Conservation (phyloP, 306 rosid species). For the Macrotyloma uniflorum region DNA sequence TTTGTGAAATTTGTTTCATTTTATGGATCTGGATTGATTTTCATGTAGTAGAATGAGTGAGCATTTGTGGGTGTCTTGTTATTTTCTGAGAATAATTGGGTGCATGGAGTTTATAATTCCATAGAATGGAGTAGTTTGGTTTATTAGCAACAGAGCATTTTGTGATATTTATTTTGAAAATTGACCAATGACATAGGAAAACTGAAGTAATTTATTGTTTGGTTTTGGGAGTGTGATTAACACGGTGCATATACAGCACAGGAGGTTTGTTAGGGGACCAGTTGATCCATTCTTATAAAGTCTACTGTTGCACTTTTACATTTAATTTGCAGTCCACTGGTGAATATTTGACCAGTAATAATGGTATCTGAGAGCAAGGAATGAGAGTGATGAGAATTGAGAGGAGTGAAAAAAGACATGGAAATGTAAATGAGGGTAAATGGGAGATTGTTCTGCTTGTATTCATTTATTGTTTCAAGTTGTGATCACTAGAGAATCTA, state of each 20-base stretch:
- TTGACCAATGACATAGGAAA: neutral
- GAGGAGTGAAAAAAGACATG: neutral
- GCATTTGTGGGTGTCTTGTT: slow-evolving; percentile 23
- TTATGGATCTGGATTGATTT: slow-evolving; percentile 51
- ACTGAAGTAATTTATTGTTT: neutral
- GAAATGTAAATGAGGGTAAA: slow-evolving; percentile 18
- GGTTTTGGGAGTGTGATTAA: slow-evolving; percentile 31
- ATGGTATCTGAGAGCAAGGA: neutral
- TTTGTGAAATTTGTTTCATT: neutral
- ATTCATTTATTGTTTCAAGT: neutral
- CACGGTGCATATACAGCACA: neutral
- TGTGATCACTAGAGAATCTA: neutral
- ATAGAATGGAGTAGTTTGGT: slow-evolving; percentile 3
- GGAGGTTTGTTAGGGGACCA: neutral
- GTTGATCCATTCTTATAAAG: neutral
- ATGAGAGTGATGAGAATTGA: neutral
- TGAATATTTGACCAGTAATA: neutral
- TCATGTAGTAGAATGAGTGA: slow-evolving; percentile 24
- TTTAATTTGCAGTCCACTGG: neutral
- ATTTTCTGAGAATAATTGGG: slow-evolving; percentile 8
- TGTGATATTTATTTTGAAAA: slow-evolving; percentile 5
- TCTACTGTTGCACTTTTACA: neutral
- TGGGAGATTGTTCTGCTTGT: neutral
- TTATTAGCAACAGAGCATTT: slow-evolving; percentile 16
- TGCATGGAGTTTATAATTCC: neutral